Base-by-base conservation (phyloP, 2,329 filamentous ascomycete species). In the Xylariales sp. region DNA sequence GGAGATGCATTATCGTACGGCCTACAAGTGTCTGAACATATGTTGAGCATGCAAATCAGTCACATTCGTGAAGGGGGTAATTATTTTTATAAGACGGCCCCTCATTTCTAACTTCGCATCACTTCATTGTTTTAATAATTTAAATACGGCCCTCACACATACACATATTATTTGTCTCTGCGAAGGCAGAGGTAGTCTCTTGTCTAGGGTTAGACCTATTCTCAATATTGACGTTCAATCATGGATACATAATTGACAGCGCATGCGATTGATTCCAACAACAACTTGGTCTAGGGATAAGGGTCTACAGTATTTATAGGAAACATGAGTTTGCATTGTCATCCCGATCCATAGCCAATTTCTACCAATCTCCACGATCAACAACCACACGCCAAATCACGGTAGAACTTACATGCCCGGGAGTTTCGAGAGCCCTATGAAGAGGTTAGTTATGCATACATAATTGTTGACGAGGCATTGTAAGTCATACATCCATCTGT, bases 401-500 rank as follows among this genome's bases (percentile, higher is more conserved):
- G 16, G 3, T 23, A 23, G 32, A 23, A 6, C 34, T 62, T 62
- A 61, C 69, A 71, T 67, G 10, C 70, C 69, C 0, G 70, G 69
- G 18, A 71, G 63, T 14, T 70, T 62, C 4, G 46, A 6, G 23
- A 72, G 64, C 68, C 71, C 70, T 72, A 43, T 58, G 58, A 52
- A 46, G 23, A 28, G 10, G 52, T 70, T 36, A 72, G 65, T 36
- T 36, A 67, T n/a, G 34, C 14, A n/a, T 6, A 60, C 18, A 45
- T 28, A 48, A n/a, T 12, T 30, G 12, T 28, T 14, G n/a, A 18
- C 12, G 43, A 16, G 43, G 12, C 23, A 18, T 32, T 23, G 50
- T 4, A 6, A 60, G 34, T 76, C 76, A 46, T 75, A 77, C 75
- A 77, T 60, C 75, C 74, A 18, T 74, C 72, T 1, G 69, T 69